phyloP scores from a whole-genome alignment of 768 basidiomycete genomes.

The Leucosporidium scottii region DNA sequence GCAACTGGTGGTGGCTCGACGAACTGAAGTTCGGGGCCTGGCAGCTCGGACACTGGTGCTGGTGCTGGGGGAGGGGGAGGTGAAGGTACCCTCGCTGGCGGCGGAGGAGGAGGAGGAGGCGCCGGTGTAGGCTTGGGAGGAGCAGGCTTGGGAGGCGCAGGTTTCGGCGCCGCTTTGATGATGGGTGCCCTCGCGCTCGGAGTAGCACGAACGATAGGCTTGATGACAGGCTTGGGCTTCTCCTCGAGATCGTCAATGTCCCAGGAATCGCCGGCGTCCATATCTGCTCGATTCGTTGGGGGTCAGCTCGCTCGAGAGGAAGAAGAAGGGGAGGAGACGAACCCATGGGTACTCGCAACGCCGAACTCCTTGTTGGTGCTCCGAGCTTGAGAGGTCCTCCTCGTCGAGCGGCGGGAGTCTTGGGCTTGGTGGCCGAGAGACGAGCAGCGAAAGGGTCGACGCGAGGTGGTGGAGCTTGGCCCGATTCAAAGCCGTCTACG shows the following conservation, averaged over 20 bases:
- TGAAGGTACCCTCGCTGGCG: not conserved
- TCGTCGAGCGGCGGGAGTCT: slow-evolving; percentile 12
- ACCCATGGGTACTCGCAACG: slow-evolving; percentile 17
- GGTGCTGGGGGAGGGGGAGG: not conserved
- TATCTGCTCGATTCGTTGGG: slow-evolving; percentile 9
- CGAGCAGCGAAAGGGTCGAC: slow-evolving; percentile 24
- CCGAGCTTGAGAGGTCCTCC: slow-evolving; percentile 24
- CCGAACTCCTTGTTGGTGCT: slow-evolving; percentile 11
- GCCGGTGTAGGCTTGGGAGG: not conserved
- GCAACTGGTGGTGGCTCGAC: not conserved
- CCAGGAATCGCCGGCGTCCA: slow-evolving; percentile 30
- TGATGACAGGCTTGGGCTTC: not conserved
- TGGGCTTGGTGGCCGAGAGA: slow-evolving; percentile 6
- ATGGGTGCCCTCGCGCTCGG: too few species aligned
- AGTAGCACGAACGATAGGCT: too few species aligned
- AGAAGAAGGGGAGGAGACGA: not conserved
- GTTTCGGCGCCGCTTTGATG: not conserved
- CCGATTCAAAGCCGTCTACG: slow-evolving; percentile 68
- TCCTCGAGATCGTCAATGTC: slow-evolving; percentile 20
- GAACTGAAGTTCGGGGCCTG: too few species aligned
- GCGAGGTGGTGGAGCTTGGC: slow-evolving; percentile 26
- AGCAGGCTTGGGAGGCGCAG: not conserved
- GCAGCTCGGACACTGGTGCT: too few species aligned
- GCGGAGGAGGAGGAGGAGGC: not conserved
- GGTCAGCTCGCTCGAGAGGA: not conserved